Conservation (phyloP, 306 rosid species). For the Cicer arietinum region DNA sequence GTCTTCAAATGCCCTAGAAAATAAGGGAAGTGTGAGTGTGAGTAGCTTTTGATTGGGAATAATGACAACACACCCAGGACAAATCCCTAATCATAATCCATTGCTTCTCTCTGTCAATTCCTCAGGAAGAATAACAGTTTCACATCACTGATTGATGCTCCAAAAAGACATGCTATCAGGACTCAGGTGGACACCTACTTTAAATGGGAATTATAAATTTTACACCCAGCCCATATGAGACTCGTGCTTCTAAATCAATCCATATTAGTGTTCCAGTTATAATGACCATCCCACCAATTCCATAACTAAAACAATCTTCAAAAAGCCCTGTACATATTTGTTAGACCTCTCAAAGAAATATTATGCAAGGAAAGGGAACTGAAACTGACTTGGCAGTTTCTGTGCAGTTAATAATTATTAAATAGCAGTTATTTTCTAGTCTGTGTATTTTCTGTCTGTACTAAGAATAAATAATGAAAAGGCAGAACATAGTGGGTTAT, state of each 20-base stretch:
- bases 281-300: not conserved
- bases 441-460: no score
- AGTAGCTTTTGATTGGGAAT: slow-evolving; percentile 30
- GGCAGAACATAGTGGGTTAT: no score
- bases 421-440: no score
- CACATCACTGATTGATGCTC: slow-evolving; percentile 7
- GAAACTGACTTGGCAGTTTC: no score
- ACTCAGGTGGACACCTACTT: not conserved
- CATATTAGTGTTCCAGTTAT: not conserved
- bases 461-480: no score
- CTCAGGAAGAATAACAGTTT: slow-evolving; percentile 6
- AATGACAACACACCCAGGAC: slow-evolving; percentile 15
- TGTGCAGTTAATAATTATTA: no score
- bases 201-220: slow-evolving; percentile 5
- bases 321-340: not conserved
- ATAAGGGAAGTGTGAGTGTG: not conserved
- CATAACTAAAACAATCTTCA: not conserved
- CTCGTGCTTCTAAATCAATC: not conserved
- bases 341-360: no score
- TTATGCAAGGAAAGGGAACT: no score
- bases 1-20: slow-evolving; percentile 28
- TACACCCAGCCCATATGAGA: not conserved
- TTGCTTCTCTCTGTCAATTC: not conserved
- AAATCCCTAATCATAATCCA: slow-evolving; percentile 27
- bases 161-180: slow-evolving; percentile 4